These are phyloP conservation scores for Neonectria magnoliae DNA, from an alignment of 2,329 filamentous ascomycete species.

Conservation along the genomic window DNA sequence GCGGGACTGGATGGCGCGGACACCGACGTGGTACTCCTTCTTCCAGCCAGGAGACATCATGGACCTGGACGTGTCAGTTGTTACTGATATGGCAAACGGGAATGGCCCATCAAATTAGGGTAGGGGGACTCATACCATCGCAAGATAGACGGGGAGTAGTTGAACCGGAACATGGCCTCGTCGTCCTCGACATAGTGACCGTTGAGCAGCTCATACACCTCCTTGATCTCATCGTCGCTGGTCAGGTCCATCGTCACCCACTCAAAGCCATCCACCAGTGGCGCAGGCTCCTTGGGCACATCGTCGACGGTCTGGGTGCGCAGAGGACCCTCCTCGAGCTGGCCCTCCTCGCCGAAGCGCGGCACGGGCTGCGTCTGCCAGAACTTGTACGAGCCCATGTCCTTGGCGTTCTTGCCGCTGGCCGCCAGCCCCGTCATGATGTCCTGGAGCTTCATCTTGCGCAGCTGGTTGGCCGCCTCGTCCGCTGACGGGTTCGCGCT, in stretches of 20 bases:
- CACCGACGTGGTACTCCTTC: conserved; percentile 93
- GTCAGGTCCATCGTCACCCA: conserved; percentile 92
- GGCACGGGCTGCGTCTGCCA: conserved; percentile 98
- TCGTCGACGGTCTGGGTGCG: conserved; percentile 80
- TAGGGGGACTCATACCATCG: conserved; percentile 72
- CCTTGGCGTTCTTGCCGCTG: conserved; percentile 88
- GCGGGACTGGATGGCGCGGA: conserved; percentile 82
- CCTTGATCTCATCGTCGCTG: conserved; percentile 80
- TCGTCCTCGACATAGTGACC: conserved; percentile 98
- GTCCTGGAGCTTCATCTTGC: conserved; percentile 73
- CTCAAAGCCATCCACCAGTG: conserved; percentile 85
- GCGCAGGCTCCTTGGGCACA: conserved; percentile 79
- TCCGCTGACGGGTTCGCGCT: conserved; percentile 50
- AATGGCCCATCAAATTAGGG: no score
- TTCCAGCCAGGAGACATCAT: conserved; percentile 95
- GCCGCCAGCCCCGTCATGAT: conserved; percentile 80
- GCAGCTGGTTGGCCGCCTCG: conserved; percentile 63
- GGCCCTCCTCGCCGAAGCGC: conserved; percentile 73
- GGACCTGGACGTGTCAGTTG: conserved; percentile 67
- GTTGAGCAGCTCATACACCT: conserved; percentile 90
- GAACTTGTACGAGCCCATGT: conserved; percentile 98
- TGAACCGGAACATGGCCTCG: conserved; percentile 97
- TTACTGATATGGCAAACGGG: neutral
- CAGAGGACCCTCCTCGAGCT: conserved; percentile 82
- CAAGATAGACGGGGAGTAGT: conserved; percentile 89